Base-by-base conservation (phyloP, 169 alveolate genomes). In the Cryptosporidium bovis region DNA sequence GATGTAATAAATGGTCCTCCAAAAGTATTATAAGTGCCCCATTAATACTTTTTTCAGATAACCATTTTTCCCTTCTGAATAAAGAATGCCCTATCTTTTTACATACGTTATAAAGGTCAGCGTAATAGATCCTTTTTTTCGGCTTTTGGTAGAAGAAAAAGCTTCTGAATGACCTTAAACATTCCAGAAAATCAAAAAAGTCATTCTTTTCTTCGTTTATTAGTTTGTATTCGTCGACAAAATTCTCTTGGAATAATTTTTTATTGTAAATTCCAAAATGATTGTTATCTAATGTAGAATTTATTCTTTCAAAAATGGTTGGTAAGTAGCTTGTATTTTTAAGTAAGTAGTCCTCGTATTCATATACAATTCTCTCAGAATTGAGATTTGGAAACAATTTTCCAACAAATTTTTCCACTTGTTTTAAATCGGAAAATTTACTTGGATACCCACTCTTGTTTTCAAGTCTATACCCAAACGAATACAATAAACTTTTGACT, bases 101-200 rank as follows among this genome's bases (percentile, higher is more conserved):
- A 77, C 87, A 77, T 7, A 77, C 2, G 18, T 62, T 77, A 24
- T 77, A 77, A 12, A 77, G 16, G 13, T 50, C 64, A 24, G 69
- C 71, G 18, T 58, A 24, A 27, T 56, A 60, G 3, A 77, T 40
- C 7, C 8, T 53, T 20, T 60, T 77, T 60, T 34, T 44, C 1
- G 87, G 64, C 15, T 27, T 77, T 20, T 77, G 27, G 8, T 60
- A 60, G 40, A 77, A 77, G 53, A 40, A 77, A 16, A 60, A 62
- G 60, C 31, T 40, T 13, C 87, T 56, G 16, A 77, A 46, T 20
- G 87, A 55, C 36, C 87, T n/a, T 10, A 77, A 44, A 24, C 87
- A 77, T 34, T 29, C 64, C 48, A 77, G 24, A 20, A 77, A 60
- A 48, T 77, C 71, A 77, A 77, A 77, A 60, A 18, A 48, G 33